Conservation (phyloP, 345 rosid genomes). For the Fremontodendron californicum region DNA sequence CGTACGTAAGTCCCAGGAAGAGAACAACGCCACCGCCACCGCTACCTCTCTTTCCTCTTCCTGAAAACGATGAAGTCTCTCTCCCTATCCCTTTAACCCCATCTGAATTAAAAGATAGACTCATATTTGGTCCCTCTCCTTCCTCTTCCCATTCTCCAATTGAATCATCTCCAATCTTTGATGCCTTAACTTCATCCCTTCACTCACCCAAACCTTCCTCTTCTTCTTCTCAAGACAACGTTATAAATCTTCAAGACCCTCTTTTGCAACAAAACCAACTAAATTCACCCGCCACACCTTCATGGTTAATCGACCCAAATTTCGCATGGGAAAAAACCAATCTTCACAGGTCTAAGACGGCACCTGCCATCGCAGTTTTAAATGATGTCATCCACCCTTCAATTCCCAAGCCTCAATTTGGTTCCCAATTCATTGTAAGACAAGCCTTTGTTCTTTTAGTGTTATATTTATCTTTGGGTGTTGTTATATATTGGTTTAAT, state of each 20-base stretch:
- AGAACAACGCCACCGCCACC: neutral
- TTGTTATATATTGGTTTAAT: conserved; percentile 60
- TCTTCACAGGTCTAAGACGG: conserved; percentile 76
- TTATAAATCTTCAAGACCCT: conserved; percentile 20
- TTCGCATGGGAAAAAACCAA: conserved; percentile 23
- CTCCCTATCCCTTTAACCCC: conserved; percentile 62
- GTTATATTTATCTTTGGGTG: conserved; percentile 63
- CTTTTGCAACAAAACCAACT: conserved; percentile 23
- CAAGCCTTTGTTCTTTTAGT: conserved; percentile 51
- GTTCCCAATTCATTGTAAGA: conserved; percentile 51
- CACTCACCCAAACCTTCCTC: conserved; percentile 28
- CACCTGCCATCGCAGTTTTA: conserved; percentile 78
- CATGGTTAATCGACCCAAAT: conserved; percentile 39
- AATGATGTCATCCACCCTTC: conserved; percentile 35
- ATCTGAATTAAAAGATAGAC: conserved; percentile 56
- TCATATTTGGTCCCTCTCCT: conserved; percentile 67
- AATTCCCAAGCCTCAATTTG: conserved; percentile 42
- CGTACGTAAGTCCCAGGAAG: neutral
- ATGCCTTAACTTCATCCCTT: conserved; percentile 45
- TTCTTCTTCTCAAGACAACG: conserved; percentile 21
- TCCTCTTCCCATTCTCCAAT: conserved; percentile 36
- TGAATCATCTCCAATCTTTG: conserved; percentile 43
- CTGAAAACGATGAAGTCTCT: conserved; percentile 60
- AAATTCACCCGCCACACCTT: conserved; percentile 12
- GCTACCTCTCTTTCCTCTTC: conserved; percentile 19